These are phyloP conservation scores for Prunus armeniaca DNA, from an alignment of 306 rosid species.

Conservation along the genomic window DNA sequence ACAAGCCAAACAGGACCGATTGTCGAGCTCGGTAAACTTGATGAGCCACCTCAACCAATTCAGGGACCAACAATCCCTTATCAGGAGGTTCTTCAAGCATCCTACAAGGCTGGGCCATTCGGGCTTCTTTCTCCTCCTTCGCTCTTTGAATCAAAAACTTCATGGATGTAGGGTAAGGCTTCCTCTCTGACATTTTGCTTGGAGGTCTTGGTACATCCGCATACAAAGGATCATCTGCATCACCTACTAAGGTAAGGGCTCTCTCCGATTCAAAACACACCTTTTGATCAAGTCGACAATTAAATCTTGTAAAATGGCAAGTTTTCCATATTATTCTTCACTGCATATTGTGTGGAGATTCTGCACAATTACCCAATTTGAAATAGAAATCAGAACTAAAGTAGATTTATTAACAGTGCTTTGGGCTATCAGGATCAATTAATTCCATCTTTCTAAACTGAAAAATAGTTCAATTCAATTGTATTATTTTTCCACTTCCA, in stretches of 20 bases:
- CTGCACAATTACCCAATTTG: background rate
- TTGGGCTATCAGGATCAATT: too few relatives aligned
- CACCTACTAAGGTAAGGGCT: constrained; percentile 6
- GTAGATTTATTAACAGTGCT: too few relatives aligned
- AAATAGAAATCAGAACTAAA: too few relatives aligned
- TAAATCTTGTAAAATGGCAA: background rate
- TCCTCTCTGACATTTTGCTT: constrained; percentile 52
- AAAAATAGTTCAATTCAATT: too few relatives aligned
- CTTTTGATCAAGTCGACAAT: constrained; percentile 14
- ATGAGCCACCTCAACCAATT: constrained; percentile 62
- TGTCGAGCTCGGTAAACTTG: constrained; percentile 54
- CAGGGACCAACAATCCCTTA: constrained; percentile 74
- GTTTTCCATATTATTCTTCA: background rate
- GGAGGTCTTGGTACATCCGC: constrained; percentile 58
- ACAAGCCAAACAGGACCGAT: constrained; percentile 44
- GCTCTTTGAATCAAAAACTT: constrained; percentile 66
- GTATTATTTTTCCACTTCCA: background rate
- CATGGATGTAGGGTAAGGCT: constrained; percentile 74
- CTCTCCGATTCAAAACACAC: constrained; percentile 29
- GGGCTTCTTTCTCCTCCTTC: constrained; percentile 55
- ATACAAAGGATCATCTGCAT: constrained; percentile 31
- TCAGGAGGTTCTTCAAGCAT: constrained; percentile 62
- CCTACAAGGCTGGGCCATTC: constrained; percentile 60
- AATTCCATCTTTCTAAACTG: too few relatives aligned
- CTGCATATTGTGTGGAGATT: constrained; percentile 24